These are phyloP conservation scores for Aspergillus ellipticus DNA, from an alignment of 495 filamentous ascomycete genomes.

Conservation along the genomic window DNA sequence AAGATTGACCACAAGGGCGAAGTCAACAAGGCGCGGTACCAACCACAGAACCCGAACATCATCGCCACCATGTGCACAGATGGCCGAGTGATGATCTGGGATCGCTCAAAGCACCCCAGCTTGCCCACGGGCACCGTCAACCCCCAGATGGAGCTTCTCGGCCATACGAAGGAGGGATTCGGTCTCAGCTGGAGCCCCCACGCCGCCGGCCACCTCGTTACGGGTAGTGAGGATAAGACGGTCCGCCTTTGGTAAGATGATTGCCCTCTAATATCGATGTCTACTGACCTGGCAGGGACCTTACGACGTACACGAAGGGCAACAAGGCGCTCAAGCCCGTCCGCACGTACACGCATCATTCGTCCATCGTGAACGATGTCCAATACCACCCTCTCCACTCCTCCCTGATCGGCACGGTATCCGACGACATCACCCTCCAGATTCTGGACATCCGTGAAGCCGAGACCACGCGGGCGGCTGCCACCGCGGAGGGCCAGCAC, in stretches of 20 bases:
- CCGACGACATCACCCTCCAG: conserved; percentile 90
- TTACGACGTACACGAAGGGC: conserved; percentile 64
- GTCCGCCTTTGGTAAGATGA: conserved; percentile 80
- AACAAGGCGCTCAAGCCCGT: conserved; percentile 66
- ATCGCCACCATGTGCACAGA: conserved; percentile 93
- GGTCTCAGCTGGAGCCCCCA: conserved; percentile 91
- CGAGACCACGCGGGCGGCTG: conserved; percentile 58
- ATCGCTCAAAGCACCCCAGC: conserved; percentile 87
- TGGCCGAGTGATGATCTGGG: conserved; percentile 85
- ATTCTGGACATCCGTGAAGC: conserved; percentile 77
- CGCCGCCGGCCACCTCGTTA: conserved; percentile 73
- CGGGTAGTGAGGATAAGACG: conserved; percentile 86
- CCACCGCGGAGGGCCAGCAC: conserved; percentile 66
- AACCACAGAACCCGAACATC: conserved; percentile 95
- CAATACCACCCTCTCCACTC: conserved; percentile 83
- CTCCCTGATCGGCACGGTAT: conserved; percentile 84
- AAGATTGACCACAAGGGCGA: conserved; percentile 96
- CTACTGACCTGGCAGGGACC: conserved; percentile 56
- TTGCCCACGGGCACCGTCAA: conserved; percentile 66
- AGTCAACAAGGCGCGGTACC: conserved; percentile 97
- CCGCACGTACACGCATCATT: conserved; percentile 81
- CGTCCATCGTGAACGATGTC: conserved; percentile 91
- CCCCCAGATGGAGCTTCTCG: conserved; percentile 78
- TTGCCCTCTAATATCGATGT: background rate
- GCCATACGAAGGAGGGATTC: conserved; percentile 90